Evolutionary conservation across 768 basidiomycete genomes (phyloP), one percentile per base, ranked within the genome.

Genomic region (Boletus rex-veris): DNA sequence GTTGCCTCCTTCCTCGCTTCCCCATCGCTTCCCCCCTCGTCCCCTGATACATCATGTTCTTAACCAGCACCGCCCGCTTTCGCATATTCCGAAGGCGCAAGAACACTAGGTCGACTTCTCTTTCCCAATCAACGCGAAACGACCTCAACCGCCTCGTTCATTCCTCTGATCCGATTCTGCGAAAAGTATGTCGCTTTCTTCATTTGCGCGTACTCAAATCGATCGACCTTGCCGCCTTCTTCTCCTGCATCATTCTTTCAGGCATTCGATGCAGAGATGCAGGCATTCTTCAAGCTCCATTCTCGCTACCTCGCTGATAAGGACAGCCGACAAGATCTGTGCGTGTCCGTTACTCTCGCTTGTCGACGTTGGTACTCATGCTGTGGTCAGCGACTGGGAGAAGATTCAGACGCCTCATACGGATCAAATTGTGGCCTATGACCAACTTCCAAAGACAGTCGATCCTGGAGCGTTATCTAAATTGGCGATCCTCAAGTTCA

Each of bases 231-330:
- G 21, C 24, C 24, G 24, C 24, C 24, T 24, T 24, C 24, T 24
- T 24, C 24, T 24, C 24, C 4, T 24, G 24, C 24, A 24, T 41
- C 39, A 35, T 45, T 31, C 40, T 41, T 33, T 26, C 46, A 79
- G 77, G 63, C 64, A 12, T 97, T 98, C 75, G 88, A 92, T 74
- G 86, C 85, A 38, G 93, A 98, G 76, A 96, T 98, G 93, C 87
- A 92, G 71, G 85, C 87, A 54, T 98, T 97, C 80, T 94, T 93
- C 81, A 85, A 86, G 64, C 89, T 98, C 64, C 95, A 96, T 80
- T 95, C 90, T 68, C 89, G 94, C 61, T 97, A 93, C 75, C 86
- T 97, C 60, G 74, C 84, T 19, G 92, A 97, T 72, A 86, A 88
- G 58, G 92, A 93, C 37, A 86, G 88, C 75, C 84, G 83, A 69